Base-by-base conservation (phyloP, 2,329 filamentous ascomycete genomes). In the Eurotiales sp. region DNA sequence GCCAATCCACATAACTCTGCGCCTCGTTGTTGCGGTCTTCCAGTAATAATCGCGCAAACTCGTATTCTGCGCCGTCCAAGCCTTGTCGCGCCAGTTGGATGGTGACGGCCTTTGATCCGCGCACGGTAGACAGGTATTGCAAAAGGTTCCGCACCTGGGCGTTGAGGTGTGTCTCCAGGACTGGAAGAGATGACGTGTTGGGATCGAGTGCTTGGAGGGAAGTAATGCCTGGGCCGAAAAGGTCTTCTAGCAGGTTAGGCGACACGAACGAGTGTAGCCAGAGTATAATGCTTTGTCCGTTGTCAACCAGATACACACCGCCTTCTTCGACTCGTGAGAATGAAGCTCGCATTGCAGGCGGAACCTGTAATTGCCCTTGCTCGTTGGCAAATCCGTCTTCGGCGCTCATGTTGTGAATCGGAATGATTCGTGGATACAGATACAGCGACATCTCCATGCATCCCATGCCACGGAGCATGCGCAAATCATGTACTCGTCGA, bases 21-120 rank as follows among this genome's bases (percentile, higher is more conserved):
- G 93, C 93, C 74, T 99, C 93, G 60, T 96, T 96, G 69, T 97
- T 97, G 58, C 93, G 82, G 66, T 99, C 93, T 72, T 99, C 93
- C 27, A 96, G 84, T 59, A 99, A 72, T 72, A 95, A 77, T 48
- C 91, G 79, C 7, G 93, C 93, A 75, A 97, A 99, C 70, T 99
- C 93, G 63, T 90, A 97, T 70, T 99, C 93, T 3, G 91, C 89
- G 1, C 93, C 93, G 64, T 99, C 93, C 3, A 97, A 78, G 0
- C 91, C 91, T 71, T 97, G 93, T 53, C 93, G 77, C 7, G 93
- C 93, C 43, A 99, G 78, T 71, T 97, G 93, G 43, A 99, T 81
- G 1, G 89, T 89, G 54, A 96, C 74, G 19, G 88, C 89, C 73
- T 96, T 97, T 55, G 86, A 90, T 8, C 91, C 90, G 36, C 93